Evolutionary conservation across 2,329 filamentous ascomycete species (phyloP).

Genomic region (Immersiporthe knoxdaviesiana): DNA sequence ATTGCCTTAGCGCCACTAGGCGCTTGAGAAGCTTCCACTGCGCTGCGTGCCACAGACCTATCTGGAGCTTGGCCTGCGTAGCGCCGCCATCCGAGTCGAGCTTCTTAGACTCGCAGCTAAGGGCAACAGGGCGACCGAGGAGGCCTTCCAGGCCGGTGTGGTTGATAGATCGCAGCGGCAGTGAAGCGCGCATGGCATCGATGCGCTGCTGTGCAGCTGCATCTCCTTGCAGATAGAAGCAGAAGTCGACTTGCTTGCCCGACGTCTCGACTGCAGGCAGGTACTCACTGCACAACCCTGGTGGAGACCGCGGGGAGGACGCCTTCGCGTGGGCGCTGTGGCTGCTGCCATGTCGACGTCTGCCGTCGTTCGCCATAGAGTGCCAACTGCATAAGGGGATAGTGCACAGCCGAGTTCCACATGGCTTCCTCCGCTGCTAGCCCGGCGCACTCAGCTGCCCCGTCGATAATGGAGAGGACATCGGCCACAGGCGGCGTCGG

Average conservation of each 20-base stretch:
- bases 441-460: no score
- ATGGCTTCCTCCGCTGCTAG: no score
- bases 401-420: no score
- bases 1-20: not conserved
- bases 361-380: not conserved
- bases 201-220: not conserved
- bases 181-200: not conserved
- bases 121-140: not conserved
- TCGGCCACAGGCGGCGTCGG: no score
- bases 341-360: not conserved
- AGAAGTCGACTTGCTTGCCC: not conserved
- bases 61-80: slow-evolving; percentile 11
- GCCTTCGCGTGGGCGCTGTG: no score
- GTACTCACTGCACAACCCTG: slow-evolving; percentile 1
- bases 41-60: not conserved
- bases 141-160: not conserved
- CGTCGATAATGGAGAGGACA: no score
- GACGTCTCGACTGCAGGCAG: not conserved
- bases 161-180: slow-evolving; percentile 4
- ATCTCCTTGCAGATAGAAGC: not conserved
- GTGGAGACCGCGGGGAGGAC: no score
- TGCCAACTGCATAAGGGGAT: no score
- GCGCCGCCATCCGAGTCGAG: not conserved
- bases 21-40: slow-evolving; percentile 10
- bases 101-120: slow-evolving; percentile 1